Percentiles rank a stretch among this genome's conserved stretches.
Conservation (phyloP, 1,139 yeast genomes). For the Geotrichum histeridarum region DNA sequence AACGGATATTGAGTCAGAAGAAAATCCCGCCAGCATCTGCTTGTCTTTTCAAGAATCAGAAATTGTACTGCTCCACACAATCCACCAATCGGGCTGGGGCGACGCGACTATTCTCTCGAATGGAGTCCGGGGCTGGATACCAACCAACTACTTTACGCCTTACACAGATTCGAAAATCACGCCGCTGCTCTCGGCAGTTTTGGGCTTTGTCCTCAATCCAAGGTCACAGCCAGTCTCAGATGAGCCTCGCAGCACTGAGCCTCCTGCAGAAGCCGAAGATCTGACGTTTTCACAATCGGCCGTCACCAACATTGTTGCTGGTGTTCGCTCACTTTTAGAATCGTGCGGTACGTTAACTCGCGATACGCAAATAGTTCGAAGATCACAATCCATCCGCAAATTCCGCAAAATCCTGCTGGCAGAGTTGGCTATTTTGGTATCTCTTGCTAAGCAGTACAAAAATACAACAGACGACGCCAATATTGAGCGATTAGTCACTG, state of each 20-base stretch:
- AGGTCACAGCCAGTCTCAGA: slow-evolving; percentile 28
- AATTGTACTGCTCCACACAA: slow-evolving; percentile 78
- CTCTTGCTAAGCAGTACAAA: slow-evolving; percentile 78
- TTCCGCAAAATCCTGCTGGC: slow-evolving; percentile 76
- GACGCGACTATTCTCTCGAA: slow-evolving; percentile 77
- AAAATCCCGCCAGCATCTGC: slow-evolving; percentile 69
- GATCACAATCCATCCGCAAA: slow-evolving; percentile 62
- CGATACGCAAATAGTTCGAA: slow-evolving; percentile 70
- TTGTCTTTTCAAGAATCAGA: slow-evolving; percentile 76
- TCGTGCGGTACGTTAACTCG: slow-evolving; percentile 81
- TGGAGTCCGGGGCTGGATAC: slow-evolving; percentile 90
- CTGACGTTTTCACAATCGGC: slow-evolving; percentile 38
- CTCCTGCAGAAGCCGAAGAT: slow-evolving; percentile 8
- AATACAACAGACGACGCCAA: slow-evolving; percentile 63
- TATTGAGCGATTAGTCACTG: slow-evolving; percentile 63
- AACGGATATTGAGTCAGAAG: slow-evolving; percentile 37
- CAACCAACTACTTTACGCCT: slow-evolving; percentile 73
- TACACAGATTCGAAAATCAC: slow-evolving; percentile 49
- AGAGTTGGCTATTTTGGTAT: slow-evolving; percentile 85
- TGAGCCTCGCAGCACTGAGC: slow-evolving; percentile 11
- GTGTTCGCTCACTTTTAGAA: slow-evolving; percentile 70
- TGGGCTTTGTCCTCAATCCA: slow-evolving; percentile 69
- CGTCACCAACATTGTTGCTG: slow-evolving; percentile 67
- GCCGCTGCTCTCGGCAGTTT: slow-evolving; percentile 64
- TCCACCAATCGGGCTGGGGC: slow-evolving; percentile 96